Percentiles rank a stretch among this genome's conserved stretches.
These are phyloP conservation scores for Arthrinium phaeospermum DNA, from an alignment of 2,329 filamentous ascomycete genomes.

Conservation along the genomic window DNA sequence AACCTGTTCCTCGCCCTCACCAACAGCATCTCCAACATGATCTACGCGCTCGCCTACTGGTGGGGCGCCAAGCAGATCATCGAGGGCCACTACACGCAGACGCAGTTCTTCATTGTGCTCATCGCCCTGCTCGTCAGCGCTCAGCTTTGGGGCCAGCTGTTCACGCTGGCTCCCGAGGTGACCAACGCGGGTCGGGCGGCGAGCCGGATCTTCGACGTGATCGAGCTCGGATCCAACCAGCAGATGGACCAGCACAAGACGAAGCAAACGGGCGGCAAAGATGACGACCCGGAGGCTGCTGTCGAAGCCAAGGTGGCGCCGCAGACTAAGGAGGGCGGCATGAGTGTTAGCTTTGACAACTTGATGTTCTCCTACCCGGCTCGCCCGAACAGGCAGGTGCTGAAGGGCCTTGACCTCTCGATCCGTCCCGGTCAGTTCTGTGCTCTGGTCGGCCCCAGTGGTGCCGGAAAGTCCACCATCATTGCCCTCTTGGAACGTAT, in stretches of 20 bases:
- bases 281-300: constrained; percentile 36
- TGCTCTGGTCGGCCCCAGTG: constrained; percentile 52
- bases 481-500: constrained; percentile 58
- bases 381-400: constrained; percentile 58
- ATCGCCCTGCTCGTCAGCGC: constrained; percentile 75
- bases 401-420: constrained; percentile 44
- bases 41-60: constrained; percentile 81
- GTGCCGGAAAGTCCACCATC: constrained; percentile 54
- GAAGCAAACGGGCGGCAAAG: not conserved
- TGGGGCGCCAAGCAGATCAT: constrained; percentile 77
- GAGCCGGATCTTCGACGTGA: constrained; percentile 59
- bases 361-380: constrained; percentile 67
- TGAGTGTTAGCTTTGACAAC: constrained; percentile 56
- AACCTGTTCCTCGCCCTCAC: constrained; percentile 67
- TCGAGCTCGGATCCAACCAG: constrained; percentile 48
- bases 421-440: constrained; percentile 46
- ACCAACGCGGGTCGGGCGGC: constrained; percentile 68
- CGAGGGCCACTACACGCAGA: constrained; percentile 65
- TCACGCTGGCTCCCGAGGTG: constrained; percentile 77
- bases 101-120: constrained; percentile 78
- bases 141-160: constrained; percentile 76
- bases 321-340: constrained; percentile 30
- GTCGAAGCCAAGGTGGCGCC: constrained; percentile 31
- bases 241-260: constrained; percentile 26
- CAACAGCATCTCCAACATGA: constrained; percentile 66